phyloP scores from a whole-genome alignment of 768 basidiomycete genomes.

The Leucosporidium creatinivorum region DNA sequence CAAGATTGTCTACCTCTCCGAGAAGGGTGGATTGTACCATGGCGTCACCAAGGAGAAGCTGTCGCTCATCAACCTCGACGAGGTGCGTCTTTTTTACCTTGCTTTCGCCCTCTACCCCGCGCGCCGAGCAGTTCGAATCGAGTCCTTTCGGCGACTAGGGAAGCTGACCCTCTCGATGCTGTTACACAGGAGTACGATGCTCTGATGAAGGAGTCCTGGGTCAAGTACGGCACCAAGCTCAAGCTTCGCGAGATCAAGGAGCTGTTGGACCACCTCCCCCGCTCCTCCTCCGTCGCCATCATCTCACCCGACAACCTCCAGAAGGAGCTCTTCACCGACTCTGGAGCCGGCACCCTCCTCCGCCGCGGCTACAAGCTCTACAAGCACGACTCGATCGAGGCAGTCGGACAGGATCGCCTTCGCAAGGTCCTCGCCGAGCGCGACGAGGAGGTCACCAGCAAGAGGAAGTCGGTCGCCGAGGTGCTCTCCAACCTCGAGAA shows the following conservation, averaged over 20 bases:
- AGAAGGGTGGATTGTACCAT: slow-evolving; percentile 96
- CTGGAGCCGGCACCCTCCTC: slow-evolving; percentile 94
- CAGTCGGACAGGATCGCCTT: slow-evolving; percentile 85
- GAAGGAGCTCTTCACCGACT: slow-evolving; percentile 97
- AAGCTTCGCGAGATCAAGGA: slow-evolving; percentile 99
- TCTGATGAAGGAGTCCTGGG: slow-evolving; percentile 97
- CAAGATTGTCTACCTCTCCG: slow-evolving; percentile 97
- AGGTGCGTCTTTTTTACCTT: slow-evolving; percentile 51
- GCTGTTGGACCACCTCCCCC: slow-evolving; percentile 92
- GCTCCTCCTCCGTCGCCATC: slow-evolving; percentile 95
- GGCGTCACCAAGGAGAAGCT: slow-evolving; percentile 95
- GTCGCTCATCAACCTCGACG: slow-evolving; percentile 93
- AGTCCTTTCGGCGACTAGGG: not conserved
- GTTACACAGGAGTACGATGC: slow-evolving; percentile 74
- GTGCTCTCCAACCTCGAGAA: slow-evolving; percentile 73
- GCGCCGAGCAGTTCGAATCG: not conserved
- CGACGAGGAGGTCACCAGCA: slow-evolving; percentile 80
- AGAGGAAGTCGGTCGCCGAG: slow-evolving; percentile 75
- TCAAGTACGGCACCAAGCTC: slow-evolving; percentile 97
- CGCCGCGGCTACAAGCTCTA: slow-evolving; percentile 97
- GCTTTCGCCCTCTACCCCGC: not conserved
- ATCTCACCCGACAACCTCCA: slow-evolving; percentile 87
- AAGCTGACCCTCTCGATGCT: not conserved
- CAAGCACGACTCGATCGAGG: slow-evolving; percentile 72
- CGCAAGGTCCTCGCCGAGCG: slow-evolving; percentile 92